These are phyloP conservation scores for Modicella reniformis DNA, from an alignment of 371 early-diverging fungal species.

Conservation along the genomic window DNA sequence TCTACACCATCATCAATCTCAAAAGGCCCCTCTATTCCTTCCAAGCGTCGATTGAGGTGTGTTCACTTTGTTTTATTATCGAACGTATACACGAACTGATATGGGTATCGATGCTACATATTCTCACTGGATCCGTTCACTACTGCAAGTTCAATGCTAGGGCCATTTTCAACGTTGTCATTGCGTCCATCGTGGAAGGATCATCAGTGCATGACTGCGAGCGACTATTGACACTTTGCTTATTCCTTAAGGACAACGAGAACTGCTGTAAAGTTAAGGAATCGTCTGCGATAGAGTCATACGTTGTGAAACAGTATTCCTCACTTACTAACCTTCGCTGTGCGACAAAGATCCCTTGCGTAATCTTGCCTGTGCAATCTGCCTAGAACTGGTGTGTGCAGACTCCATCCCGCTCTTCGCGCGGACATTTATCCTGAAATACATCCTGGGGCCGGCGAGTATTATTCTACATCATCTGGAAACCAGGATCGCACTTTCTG, in stretches of 20 bases:
- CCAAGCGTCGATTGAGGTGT: conserved; percentile 27
- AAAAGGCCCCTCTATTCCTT: conserved; percentile 12
- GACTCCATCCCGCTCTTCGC: conserved; percentile 22
- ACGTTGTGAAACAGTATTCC: background rate
- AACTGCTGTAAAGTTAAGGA: conserved; percentile 25
- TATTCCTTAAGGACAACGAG: conserved; percentile 33
- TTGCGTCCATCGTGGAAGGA: conserved; percentile 38
- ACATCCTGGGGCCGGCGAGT: conserved; percentile 38
- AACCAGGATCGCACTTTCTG: conserved; percentile 27
- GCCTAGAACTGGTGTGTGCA: conserved; percentile 22
- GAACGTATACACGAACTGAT: background rate
- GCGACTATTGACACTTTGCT: conserved; percentile 28
- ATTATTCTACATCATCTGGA: conserved; percentile 45
- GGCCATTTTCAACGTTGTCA: conserved; percentile 32
- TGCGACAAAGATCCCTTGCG: conserved; percentile 35
- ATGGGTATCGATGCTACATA: too few species aligned
- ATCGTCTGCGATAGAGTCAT: background rate
- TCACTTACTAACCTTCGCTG: background rate
- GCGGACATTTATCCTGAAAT: conserved; percentile 21
- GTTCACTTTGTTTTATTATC: background rate
- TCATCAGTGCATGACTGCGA: conserved; percentile 13
- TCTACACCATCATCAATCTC: conserved; percentile 28
- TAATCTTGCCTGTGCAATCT: conserved; percentile 9
- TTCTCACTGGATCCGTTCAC: too few species aligned
- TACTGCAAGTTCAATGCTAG: conserved; percentile 32